Conservation (phyloP, 106 monocot species). For the Platanthera zijinensis region DNA sequence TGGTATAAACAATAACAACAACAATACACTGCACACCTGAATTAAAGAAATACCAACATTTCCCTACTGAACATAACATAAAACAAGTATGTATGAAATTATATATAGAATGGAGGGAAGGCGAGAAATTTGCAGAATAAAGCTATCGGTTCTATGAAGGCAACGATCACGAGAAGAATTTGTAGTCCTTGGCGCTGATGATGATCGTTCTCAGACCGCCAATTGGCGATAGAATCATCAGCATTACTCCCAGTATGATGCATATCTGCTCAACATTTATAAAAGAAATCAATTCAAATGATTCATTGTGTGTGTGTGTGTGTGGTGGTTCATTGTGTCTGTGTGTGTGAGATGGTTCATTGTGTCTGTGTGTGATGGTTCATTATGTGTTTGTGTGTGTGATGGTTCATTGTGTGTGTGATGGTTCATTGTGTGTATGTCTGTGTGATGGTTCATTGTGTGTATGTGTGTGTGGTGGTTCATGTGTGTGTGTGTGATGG, state of each 20-base stretch:
- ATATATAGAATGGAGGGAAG: background rate
- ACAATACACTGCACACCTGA: background rate
- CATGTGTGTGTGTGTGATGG: too few relatives aligned
- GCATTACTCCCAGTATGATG: conserved; percentile 34
- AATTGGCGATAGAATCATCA: conserved; percentile 46
- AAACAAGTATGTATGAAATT: background rate
- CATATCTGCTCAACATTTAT: conserved; percentile 22
- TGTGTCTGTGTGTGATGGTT: too few relatives aligned
- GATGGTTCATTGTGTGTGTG: too few relatives aligned
- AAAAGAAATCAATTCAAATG: background rate
- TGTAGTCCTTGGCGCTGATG: conserved; percentile 23
- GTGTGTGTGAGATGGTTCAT: too few relatives aligned
- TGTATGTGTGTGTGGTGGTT: too few relatives aligned
- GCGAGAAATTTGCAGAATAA: background rate
- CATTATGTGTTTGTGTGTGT: too few relatives aligned
- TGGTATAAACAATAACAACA: conserved; percentile 4
- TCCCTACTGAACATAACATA: background rate
- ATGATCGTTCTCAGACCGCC: conserved; percentile 48
- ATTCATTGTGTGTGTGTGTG: background rate
- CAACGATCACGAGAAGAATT: conserved; percentile 24
- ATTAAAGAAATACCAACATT: background rate
- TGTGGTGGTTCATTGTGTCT: too few relatives aligned
- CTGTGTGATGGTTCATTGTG: too few relatives aligned
- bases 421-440: too few relatives aligned
- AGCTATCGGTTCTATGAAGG: background rate